Conservation (phyloP, 1,284 basidiomycete species). For the Apiotrichum mycotoxinovorans region DNA sequence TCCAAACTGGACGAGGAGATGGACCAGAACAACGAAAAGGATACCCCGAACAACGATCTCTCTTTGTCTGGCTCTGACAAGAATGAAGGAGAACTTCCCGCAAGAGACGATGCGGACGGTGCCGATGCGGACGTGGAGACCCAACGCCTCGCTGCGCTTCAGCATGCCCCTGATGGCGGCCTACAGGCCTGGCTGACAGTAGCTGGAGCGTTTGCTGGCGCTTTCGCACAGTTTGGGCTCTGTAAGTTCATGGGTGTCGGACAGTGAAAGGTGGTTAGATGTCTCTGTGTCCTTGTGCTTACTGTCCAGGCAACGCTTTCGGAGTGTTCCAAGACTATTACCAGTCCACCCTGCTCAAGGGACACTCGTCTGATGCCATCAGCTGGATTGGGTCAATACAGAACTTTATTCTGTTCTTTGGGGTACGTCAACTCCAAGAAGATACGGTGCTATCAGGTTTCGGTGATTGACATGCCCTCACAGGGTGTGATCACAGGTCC, state of each 20-base stretch:
- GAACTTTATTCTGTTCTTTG: conserved; percentile 53
- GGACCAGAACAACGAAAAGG: too few relatives aligned
- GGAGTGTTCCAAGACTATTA: conserved; percentile 33
- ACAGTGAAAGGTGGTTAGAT: too few relatives aligned
- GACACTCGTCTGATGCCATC: conserved; percentile 26
- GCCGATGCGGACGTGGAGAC: too few relatives aligned
- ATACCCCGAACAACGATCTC: too few relatives aligned
- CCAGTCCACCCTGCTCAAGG: conserved; percentile 19
- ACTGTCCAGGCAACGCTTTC: conserved; percentile 20
- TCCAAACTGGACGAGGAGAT: too few relatives aligned
- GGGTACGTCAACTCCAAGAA: neutral
- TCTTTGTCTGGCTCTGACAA: too few relatives aligned
- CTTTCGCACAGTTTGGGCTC: conserved; percentile 5
- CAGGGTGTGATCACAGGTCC: conserved; percentile 47
- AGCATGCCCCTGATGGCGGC: conserved; percentile 11
- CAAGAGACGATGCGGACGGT: too few relatives aligned
- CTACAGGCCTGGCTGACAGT: conserved; percentile 8
- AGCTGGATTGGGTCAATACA: conserved; percentile 72
- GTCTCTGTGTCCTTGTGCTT: too few relatives aligned
- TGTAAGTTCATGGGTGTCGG: too few relatives aligned
- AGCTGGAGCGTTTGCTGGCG: conserved; percentile 1
- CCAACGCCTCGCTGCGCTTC: neutral
- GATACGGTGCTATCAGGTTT: neutral
- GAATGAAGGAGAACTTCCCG: too few relatives aligned
- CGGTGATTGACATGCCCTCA: too few relatives aligned